Base-by-base conservation (phyloP, 2,329 filamentous ascomycete species). In the Catunica adiposa region DNA sequence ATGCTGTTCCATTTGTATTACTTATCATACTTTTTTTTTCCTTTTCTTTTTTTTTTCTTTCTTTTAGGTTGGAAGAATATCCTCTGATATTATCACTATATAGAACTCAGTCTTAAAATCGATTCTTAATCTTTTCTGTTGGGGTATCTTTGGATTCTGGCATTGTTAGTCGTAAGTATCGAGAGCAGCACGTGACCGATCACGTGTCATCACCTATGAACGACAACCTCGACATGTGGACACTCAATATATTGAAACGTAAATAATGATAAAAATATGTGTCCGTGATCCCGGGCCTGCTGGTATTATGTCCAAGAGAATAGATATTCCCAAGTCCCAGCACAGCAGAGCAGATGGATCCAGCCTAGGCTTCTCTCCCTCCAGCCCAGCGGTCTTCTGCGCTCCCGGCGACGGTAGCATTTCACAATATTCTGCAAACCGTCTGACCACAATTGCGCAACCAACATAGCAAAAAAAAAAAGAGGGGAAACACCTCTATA, bases 371-470 rank as follows among this genome's bases (percentile, higher is more conserved):
- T 11, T 34, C 29, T 34, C 29, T 34, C 29, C 29, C 5, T 11
- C 29, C 29, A 34, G 29, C 29, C 29, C 11, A 11, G 29, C 29
- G 29, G 29, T 11, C 8, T 44, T 51, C 6, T n/a, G 20, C 17
- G 25, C 34, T 23, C 17, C 8, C 31, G 31, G 51, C 42, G 51
- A 44, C 29, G 31, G 38, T 42, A 22, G 52, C 76, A 78, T 79
- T 79, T 79, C 76, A 79, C 76, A 79, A 79, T 79, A 79, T 78
- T 79, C 76, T 78, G 76, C 73, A 61, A 62, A 59, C 59, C 63
- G 58, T 56, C 60, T 53, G 60, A 58, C 61, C 65, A 61, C 62
- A 61, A 61, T 61, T 59, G 54, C 57, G 51, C 53, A 53, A 58
- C 37, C 51, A 59, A 29, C 51, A 52, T 31, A 57, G 56, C 53